phyloP scores from a whole-genome alignment of 2,329 filamentous ascomycete species.

The Aureobasidium subglaciale region DNA sequence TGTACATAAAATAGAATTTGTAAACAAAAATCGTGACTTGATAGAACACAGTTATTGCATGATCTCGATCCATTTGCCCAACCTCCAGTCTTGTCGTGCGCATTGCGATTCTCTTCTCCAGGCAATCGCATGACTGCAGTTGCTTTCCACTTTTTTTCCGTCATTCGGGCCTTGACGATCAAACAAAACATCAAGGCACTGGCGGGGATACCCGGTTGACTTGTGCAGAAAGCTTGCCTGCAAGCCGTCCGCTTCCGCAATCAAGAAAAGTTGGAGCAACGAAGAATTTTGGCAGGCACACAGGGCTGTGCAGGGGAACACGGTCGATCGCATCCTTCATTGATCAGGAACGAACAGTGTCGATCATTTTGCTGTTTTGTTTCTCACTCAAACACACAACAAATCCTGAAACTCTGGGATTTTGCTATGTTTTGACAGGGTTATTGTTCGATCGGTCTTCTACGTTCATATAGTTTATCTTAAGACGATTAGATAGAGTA shows the following conservation, averaged over 20 bases:
- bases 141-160: background rate
- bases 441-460: background rate
- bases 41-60: background rate
- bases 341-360: slow-evolving; percentile 7
- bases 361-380: background rate
- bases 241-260: slow-evolving; percentile 1
- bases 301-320: slow-evolving; percentile 11
- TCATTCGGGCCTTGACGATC: background rate
- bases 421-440: background rate
- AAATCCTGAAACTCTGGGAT: background rate
- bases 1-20: background rate
- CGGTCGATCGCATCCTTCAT: background rate
- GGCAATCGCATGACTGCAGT: background rate
- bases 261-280: background rate
- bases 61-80: background rate
- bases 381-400: background rate
- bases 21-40: background rate
- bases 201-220: slow-evolving; percentile 12
- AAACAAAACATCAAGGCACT: slow-evolving; percentile 8
- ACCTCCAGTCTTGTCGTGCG: background rate
- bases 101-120: background rate
- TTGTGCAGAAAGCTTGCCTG: background rate
- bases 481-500: no score
- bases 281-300: background rate
- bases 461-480: background rate